These are phyloP conservation scores for Trypanosomatidae sp. DNA, from an alignment of 208 protist genomes.

Conservation along the genomic window DNA sequence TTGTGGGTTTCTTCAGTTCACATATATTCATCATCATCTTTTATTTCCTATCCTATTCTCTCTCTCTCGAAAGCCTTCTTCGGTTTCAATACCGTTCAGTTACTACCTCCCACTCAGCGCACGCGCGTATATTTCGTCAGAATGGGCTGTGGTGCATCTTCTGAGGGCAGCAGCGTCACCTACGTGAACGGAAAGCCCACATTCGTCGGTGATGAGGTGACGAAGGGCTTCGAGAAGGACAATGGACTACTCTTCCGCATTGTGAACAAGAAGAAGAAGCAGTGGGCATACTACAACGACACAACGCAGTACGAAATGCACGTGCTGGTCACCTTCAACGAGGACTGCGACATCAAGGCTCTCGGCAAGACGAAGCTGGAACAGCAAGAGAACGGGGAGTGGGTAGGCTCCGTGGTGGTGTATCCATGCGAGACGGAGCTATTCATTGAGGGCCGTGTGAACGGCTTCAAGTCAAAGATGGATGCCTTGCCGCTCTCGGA, in stretches of 20 bases:
- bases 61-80: neutral
- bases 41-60: neutral
- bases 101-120: neutral
- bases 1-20: too few relatives aligned
- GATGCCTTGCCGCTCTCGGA: constrained; percentile 67
- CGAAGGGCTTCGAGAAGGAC: constrained; percentile 72
- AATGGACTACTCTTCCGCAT: constrained; percentile 87
- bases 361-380: constrained; percentile 72
- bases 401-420: constrained; percentile 61
- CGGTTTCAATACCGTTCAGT: neutral
- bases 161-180: constrained; percentile 28
- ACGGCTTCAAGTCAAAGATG: constrained; percentile 81
- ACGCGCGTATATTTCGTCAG: constrained; percentile 11
- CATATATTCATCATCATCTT: neutral
- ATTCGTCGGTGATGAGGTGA: constrained; percentile 68
- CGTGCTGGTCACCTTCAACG: constrained; percentile 69
- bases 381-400: constrained; percentile 56
- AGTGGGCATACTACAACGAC: constrained; percentile 93
- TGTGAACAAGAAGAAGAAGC: constrained; percentile 71
- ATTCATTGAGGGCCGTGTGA: constrained; percentile 83
- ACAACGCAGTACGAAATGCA: constrained; percentile 85
- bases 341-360: constrained; percentile 75
- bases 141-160: constrained; percentile 82
- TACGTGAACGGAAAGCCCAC: constrained; percentile 75
- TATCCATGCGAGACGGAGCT: constrained; percentile 75